A percentile compares a stretch with the other conserved stretches of the same genome.
phyloP scores from a whole-genome alignment of 83 land plant genomes.

The Picea mariana region DNA sequence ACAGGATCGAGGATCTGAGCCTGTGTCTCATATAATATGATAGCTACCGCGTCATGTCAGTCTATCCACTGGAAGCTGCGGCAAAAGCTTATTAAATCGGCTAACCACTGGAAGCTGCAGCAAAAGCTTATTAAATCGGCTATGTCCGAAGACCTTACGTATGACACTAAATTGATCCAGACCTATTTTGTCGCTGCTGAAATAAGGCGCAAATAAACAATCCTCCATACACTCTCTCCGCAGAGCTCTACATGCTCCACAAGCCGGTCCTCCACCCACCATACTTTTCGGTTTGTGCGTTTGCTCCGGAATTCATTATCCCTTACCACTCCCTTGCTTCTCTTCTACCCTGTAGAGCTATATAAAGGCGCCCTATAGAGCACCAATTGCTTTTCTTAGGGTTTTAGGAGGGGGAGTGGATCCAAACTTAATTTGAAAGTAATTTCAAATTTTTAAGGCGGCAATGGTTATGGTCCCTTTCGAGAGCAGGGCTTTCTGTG shows the following conservation, averaged over 20 bases:
- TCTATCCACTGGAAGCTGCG: too few species aligned
- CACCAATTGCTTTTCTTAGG: too few species aligned
- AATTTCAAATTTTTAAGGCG: too few species aligned
- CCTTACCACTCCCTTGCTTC: too few species aligned
- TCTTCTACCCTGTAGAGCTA: too few species aligned
- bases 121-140: constrained; percentile 39
- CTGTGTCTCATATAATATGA: constrained; percentile 56
- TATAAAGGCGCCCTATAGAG: too few species aligned
- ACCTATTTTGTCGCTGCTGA: constrained; percentile 31
- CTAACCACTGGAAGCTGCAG: constrained; percentile 28
- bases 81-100: too few species aligned
- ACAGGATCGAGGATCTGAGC: constrained; percentile 63
- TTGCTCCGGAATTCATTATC: too few species aligned
- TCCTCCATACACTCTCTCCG: constrained; percentile 35
- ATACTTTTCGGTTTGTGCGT: background rate
- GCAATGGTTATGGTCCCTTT: too few species aligned
- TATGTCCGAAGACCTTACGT: constrained; percentile 49
- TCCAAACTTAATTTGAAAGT: too few species aligned
- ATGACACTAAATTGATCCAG: constrained; percentile 46
- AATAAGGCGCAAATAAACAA: constrained; percentile 52
- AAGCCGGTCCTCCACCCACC: constrained; percentile 24
- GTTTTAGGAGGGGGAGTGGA: too few species aligned
- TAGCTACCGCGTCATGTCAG: constrained; percentile 47
- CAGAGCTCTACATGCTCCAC: constrained; percentile 49
- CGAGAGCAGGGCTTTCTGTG: too few species aligned